Conservation (phyloP, 1,284 basidiomycete genomes). For the Coniophora puteana region DNA sequence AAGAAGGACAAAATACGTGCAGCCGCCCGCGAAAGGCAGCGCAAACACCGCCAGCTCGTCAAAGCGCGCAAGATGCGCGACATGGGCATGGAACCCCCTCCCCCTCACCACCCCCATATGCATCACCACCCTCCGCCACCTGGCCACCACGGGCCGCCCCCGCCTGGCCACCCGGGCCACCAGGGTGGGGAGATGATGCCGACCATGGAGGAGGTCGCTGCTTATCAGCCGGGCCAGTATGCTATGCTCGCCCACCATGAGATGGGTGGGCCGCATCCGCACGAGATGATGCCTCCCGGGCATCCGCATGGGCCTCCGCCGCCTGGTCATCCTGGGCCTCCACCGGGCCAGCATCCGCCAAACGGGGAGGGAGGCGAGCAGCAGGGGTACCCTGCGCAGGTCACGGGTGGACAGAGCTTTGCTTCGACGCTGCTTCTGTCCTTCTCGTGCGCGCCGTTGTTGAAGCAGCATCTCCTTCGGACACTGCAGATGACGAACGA, state of each 20-base stretch:
- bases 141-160: too few species aligned
- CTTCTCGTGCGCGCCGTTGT: slow-evolving; percentile 64
- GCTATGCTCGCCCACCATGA: too few species aligned
- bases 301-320: too few species aligned
- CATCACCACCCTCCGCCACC: too few species aligned
- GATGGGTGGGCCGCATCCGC: slow-evolving; percentile 42
- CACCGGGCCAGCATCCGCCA: too few species aligned
- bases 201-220: slow-evolving; percentile 59
- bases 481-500: slow-evolving; percentile 71
- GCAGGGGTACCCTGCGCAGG: slow-evolving; percentile 33
- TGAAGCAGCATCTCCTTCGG: slow-evolving; percentile 71
- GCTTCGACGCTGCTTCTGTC: slow-evolving; percentile 68
- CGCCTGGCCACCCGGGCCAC: too few species aligned
- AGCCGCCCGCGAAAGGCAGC: slow-evolving; percentile 70
- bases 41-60: slow-evolving; percentile 72
- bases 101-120: too few species aligned
- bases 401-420: slow-evolving; percentile 61
- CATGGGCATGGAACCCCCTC: slow-evolving; percentile 71
- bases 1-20: slow-evolving; percentile 66
- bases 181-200: slow-evolving; percentile 61
- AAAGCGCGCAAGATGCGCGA: slow-evolving; percentile 76
- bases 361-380: too few species aligned
- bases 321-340: too few species aligned
- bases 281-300: slow-evolving; percentile 40
- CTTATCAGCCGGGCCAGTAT: too few species aligned